Evolutionary conservation across 2,329 filamentous ascomycete genomes (phyloP).

Genomic region (Didymella pinodella): DNA sequence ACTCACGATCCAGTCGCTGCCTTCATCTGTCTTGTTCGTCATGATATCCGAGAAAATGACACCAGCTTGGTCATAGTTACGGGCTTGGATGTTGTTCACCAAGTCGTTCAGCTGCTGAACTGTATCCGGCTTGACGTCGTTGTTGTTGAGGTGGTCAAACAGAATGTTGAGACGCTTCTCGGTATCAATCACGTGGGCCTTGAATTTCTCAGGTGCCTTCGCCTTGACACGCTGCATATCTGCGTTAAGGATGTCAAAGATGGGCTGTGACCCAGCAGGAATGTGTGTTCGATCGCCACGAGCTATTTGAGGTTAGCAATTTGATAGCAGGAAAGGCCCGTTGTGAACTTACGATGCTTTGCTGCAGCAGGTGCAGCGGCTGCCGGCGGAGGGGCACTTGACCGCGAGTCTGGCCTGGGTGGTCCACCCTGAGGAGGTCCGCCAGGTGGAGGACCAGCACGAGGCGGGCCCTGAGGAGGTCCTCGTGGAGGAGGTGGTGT

Average conservation of each 20-base stretch:
- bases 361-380: constrained; percentile 60
- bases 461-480: constrained; percentile 51
- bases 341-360: constrained; percentile 70
- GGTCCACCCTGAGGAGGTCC: constrained; percentile 51
- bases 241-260: constrained; percentile 80
- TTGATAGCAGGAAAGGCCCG: background rate
- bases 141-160: constrained; percentile 98
- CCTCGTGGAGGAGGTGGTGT: constrained; percentile 53
- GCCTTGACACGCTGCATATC: constrained; percentile 90
- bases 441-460: constrained; percentile 48
- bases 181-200: constrained; percentile 88
- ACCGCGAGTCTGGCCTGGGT: constrained; percentile 51
- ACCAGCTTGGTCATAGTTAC: constrained; percentile 57
- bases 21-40: constrained; percentile 58
- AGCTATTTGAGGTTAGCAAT: constrained; percentile 50
- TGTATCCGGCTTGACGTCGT: constrained; percentile 82
- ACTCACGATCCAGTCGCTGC: constrained; percentile 62
- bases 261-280: constrained; percentile 73
- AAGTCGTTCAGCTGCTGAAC: constrained; percentile 71
- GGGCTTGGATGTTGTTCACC: constrained; percentile 49
- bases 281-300: constrained; percentile 91
- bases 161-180: constrained; percentile 90
- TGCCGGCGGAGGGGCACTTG: constrained; percentile 60
- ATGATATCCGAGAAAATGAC: constrained; percentile 57
- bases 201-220: constrained; percentile 85